Conservation (phyloP, 1,139 yeast genomes). For the Taiozyma onychis region DNA sequence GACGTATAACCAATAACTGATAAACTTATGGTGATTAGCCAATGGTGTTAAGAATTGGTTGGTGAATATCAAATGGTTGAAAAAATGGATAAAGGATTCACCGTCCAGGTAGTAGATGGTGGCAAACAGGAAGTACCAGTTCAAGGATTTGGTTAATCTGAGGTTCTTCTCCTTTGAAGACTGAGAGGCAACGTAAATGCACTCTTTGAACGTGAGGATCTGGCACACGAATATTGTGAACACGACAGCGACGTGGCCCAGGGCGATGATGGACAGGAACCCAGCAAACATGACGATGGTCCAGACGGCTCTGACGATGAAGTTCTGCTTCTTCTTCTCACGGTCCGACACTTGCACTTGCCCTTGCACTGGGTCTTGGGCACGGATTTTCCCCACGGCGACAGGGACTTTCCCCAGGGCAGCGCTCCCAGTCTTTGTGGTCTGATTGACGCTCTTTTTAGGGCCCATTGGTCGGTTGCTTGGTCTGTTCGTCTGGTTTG, state of each 20-base stretch:
- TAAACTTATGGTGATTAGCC: conserved; percentile 70
- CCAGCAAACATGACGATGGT: conserved; percentile 83
- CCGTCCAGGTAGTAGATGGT: conserved; percentile 89
- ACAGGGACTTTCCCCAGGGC: too few species aligned
- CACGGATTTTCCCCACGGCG: neutral
- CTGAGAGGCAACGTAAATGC: conserved; percentile 78
- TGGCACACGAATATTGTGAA: conserved; percentile 67
- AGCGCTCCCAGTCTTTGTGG: too few species aligned
- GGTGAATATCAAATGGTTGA: conserved; percentile 39
- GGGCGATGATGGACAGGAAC: conserved; percentile 66
- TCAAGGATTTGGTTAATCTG: conserved; percentile 78
- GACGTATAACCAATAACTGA: conserved; percentile 78
- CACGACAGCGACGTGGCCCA: conserved; percentile 85
- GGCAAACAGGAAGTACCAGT: conserved; percentile 82
- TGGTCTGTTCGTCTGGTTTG: too few species aligned
- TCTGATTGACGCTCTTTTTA: too few species aligned
- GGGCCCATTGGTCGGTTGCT: too few species aligned
- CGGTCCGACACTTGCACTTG: neutral
- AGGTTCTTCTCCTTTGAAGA: conserved; percentile 81
- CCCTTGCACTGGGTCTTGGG: neutral
- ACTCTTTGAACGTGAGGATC: conserved; percentile 82
- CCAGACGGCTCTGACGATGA: conserved; percentile 90
- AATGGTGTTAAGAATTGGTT: conserved; percentile 38
- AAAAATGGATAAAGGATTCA: conserved; percentile 58
- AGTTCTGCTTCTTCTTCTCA: conserved; percentile 68